Evolutionary conservation across 176 grass and related monocot genomes (phyloP).

Genomic region (Oryza coarctata): DNA sequence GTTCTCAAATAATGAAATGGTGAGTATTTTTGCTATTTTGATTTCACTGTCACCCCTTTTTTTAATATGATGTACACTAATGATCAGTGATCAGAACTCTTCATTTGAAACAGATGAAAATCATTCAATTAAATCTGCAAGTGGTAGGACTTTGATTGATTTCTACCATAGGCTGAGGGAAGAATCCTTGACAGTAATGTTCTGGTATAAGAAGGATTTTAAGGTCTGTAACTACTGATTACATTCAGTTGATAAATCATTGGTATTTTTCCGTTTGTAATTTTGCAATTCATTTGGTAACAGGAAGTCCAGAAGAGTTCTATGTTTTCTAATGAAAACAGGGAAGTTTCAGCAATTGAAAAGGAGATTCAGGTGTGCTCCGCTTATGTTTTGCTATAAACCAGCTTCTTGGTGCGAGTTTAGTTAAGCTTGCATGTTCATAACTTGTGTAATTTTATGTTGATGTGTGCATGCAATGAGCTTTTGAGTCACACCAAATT

Average conservation of each 20-base stretch:
- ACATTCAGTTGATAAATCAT: background rate
- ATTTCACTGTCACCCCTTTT: background rate
- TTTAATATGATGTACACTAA: constrained; percentile 32
- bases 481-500: background rate
- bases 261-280: constrained; percentile 10
- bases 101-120: constrained; percentile 55
- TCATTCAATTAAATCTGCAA: constrained; percentile 35
- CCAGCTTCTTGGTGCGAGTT: constrained; percentile 3
- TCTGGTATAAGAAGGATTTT: constrained; percentile 21
- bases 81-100: constrained; percentile 53
- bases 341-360: constrained; percentile 10
- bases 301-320: constrained; percentile 13
- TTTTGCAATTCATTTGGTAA: constrained; percentile 21
- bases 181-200: constrained; percentile 34
- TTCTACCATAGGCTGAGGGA: constrained; percentile 46
- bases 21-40: constrained; percentile 23
- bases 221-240: constrained; percentile 27
- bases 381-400: background rate
- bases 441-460: background rate
- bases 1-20: constrained; percentile 49
- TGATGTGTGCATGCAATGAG: background rate
- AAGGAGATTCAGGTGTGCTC: constrained; percentile 33
- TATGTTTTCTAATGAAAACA: constrained; percentile 10
- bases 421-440: background rate
- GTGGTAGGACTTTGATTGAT: constrained; percentile 32